These are phyloP conservation scores for Colletotrichum zoysiae DNA, from an alignment of 2,329 filamentous ascomycete species.

Conservation along the genomic window DNA sequence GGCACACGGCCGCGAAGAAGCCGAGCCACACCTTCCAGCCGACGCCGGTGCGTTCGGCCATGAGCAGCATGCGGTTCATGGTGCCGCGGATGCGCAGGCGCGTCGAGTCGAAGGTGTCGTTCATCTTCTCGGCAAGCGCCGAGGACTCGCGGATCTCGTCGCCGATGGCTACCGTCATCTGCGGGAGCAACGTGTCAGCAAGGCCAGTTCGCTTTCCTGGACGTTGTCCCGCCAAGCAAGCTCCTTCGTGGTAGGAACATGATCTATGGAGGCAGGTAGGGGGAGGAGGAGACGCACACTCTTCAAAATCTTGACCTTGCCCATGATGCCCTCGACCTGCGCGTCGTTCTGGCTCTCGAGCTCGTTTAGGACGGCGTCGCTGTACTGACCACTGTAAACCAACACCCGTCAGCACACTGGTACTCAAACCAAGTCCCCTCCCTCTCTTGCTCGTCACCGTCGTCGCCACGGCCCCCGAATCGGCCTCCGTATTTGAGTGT, in stretches of 20 bases:
- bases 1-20: constrained; percentile 86
- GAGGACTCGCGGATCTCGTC: constrained; percentile 94
- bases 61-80: constrained; percentile 96
- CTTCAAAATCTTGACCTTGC: constrained; percentile 91
- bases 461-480: background rate
- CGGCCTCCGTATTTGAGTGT: background rate
- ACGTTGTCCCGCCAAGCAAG: no score
- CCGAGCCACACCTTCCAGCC: constrained; percentile 94
- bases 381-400: constrained; percentile 82
- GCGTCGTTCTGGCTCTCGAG: constrained; percentile 96
- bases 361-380: constrained; percentile 89
- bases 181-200: constrained; percentile 38
- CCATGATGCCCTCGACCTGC: constrained; percentile 89
- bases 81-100: constrained; percentile 85
- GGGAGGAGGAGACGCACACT: constrained; percentile 70
- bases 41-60: constrained; percentile 95
- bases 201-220: background rate
- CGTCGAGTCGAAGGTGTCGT: constrained; percentile 91
- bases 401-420: constrained; percentile 11
- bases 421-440: background rate
- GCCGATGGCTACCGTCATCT: constrained; percentile 94
- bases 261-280: background rate
- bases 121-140: constrained; percentile 93
- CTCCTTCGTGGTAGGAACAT: background rate
- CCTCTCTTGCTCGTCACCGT: background rate